Percentiles rank a stretch among this genome's conserved stretches.
Evolutionary conservation across 2,329 filamentous ascomycete species (phyloP).

Genomic region (Davidsoniella virescens): DNA sequence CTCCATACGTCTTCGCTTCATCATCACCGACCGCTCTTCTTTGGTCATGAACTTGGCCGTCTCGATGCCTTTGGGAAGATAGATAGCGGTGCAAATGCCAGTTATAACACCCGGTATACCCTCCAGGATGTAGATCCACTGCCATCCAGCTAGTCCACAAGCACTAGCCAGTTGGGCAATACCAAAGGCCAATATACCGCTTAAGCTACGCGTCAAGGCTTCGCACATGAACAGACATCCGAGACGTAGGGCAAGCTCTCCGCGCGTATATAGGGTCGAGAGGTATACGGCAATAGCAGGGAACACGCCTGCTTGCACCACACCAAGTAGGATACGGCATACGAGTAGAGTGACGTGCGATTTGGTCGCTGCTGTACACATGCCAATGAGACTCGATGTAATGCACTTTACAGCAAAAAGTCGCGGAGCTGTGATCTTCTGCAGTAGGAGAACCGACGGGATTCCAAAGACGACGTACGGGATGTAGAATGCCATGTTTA

Average conservation of each 20-base stretch:
- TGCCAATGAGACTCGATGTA: not conserved
- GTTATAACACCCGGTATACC: not conserved
- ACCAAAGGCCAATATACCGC: not conserved
- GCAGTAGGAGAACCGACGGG: not conserved
- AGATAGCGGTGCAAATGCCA: not conserved
- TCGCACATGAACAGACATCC: not conserved
- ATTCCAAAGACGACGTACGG: not conserved
- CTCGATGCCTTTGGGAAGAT: not conserved
- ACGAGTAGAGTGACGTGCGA: not conserved
- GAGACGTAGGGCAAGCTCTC: not conserved
- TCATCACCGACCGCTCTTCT: not conserved
- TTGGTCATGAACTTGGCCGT: not conserved
- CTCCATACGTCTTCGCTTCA: conserved; percentile 1
- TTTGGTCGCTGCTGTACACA: not conserved
- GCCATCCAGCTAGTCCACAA: not conserved
- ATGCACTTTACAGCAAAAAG: not conserved
- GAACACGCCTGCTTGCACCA: not conserved
- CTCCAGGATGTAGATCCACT: conserved; percentile 1
- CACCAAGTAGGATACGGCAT: not conserved
- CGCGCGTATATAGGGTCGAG: not conserved
- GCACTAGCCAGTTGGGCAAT: not conserved
- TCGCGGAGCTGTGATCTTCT: not conserved
- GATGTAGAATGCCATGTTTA: not conserved
- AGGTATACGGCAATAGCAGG: not conserved
- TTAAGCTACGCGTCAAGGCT: not conserved